phyloP scores from a whole-genome alignment of 805 yeast species.

The Metschnikowia drakensbergensis region DNA sequence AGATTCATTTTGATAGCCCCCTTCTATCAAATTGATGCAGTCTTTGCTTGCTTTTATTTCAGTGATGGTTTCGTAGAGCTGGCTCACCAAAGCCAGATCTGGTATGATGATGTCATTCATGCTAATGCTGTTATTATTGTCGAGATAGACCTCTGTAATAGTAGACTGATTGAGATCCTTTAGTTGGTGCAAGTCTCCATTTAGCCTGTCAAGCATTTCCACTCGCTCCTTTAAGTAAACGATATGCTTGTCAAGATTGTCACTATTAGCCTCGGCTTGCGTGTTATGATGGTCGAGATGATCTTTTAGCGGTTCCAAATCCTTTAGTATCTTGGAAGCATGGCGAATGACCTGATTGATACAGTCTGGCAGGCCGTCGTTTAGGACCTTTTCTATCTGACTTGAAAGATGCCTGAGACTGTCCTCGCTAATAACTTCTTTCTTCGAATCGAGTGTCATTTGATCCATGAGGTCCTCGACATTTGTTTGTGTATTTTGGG shows the following conservation, averaged over 20 bases:
- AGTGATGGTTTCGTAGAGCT: constrained; percentile 59
- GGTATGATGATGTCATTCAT: constrained; percentile 38
- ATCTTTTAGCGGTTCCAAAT: constrained; percentile 26
- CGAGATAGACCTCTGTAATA: constrained; percentile 17
- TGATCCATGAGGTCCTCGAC: constrained; percentile 20
- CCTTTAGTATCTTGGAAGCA: constrained; percentile 13
- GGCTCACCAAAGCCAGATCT: constrained; percentile 44
- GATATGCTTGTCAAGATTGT: constrained; percentile 29
- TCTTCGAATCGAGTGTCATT: constrained; percentile 10
- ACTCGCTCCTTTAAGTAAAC: constrained; percentile 27
- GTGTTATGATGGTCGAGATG: constrained; percentile 34
- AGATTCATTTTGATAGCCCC: constrained; percentile 35
- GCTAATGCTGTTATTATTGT: constrained; percentile 13
- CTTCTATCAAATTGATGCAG: constrained; percentile 53
- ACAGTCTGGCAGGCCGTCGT: constrained; percentile 9
- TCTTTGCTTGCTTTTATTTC: constrained; percentile 72
- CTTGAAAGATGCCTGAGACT: constrained; percentile 12
- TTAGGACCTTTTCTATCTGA: constrained; percentile 16
- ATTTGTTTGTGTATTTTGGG: not conserved
- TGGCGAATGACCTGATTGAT: constrained; percentile 14
- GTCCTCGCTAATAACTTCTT: not conserved
- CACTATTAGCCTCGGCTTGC: constrained; percentile 36
- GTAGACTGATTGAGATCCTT: constrained; percentile 24
- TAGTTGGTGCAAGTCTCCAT: constrained; percentile 23
- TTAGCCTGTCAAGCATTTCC: constrained; percentile 20